Percentiles rank a stretch among this genome's conserved stretches.
Conservation (phyloP, 192 early-diverging fungal species). For the Backusella sp. region DNA sequence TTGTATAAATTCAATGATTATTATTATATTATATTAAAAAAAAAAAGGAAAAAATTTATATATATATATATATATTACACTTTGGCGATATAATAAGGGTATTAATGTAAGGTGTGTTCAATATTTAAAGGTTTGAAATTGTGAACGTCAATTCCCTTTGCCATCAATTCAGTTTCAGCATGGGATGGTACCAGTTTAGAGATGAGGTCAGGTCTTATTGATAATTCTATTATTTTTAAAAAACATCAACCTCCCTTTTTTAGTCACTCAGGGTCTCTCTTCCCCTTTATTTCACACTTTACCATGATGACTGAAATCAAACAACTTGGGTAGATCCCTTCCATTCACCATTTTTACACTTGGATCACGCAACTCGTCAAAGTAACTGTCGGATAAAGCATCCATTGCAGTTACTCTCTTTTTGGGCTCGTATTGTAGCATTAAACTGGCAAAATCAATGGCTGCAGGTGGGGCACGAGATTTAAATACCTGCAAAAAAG, state of each 20-base stretch:
- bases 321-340: conserved; percentile 78
- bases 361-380: conserved; percentile 90
- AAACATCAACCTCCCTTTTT: not conserved
- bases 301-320: conserved; percentile 82
- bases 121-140: conserved; percentile 61
- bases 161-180: conserved; percentile 54
- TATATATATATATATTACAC: not conserved
- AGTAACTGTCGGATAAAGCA: conserved; percentile 90
- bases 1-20: not conserved
- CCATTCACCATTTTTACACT: conserved; percentile 78
- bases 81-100: not conserved
- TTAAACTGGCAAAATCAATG: conserved; percentile 75
- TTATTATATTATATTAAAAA: not conserved
- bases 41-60: not conserved
- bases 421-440: conserved; percentile 88
- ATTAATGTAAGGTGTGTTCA: not conserved
- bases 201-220: conserved; percentile 80
- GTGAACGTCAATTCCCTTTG: conserved; percentile 67
- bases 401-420: conserved; percentile 83
- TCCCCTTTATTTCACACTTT: conserved; percentile 19
- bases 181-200: conserved; percentile 78
- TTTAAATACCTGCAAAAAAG: conserved; percentile 67
- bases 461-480: conserved; percentile 77
- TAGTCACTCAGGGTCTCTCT: not conserved
- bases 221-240: conserved; percentile 60